These are phyloP conservation scores for Tolypocladium pustulatum DNA, from an alignment of 2,329 filamentous ascomycete genomes.

Conservation along the genomic window DNA sequence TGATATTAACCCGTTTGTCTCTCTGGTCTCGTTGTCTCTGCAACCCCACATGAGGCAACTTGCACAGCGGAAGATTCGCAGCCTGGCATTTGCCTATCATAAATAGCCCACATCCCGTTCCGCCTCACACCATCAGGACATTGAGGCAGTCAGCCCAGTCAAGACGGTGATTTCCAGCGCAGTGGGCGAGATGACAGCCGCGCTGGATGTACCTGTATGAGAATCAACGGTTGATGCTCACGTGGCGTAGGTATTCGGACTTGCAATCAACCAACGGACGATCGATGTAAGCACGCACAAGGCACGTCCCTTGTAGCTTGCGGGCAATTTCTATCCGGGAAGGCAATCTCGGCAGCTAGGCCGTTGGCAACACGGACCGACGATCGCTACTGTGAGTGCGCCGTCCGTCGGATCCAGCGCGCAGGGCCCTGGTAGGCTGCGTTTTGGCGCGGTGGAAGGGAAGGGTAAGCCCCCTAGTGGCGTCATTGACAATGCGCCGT, in stretches of 20 bases:
- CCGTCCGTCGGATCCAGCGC: slow-evolving; percentile 6
- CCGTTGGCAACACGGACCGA: slow-evolving; percentile 3
- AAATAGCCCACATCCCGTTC: background rate
- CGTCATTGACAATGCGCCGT: background rate
- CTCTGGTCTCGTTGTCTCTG: background rate
- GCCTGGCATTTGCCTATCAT: background rate
- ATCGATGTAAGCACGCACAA: background rate
- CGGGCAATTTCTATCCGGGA: slow-evolving; percentile 2
- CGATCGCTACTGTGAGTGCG: slow-evolving; percentile 2
- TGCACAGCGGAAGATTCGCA: background rate
- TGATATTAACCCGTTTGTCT: background rate
- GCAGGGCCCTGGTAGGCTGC: background rate
- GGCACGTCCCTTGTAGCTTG: background rate
- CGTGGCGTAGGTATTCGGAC: background rate
- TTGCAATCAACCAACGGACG: background rate
- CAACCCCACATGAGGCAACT: background rate
- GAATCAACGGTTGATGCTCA: background rate
- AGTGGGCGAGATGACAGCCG: background rate
- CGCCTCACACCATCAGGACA: background rate
- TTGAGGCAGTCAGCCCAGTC: background rate
- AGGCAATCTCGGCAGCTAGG: slow-evolving; percentile 2
- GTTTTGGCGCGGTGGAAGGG: background rate
- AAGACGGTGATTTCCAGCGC: background rate
- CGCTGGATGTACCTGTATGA: background rate
- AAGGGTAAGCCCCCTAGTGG: background rate